Base-by-base conservation (phyloP, 2,329 filamentous ascomycete genomes). In the Neofusicoccum parvum region DNA sequence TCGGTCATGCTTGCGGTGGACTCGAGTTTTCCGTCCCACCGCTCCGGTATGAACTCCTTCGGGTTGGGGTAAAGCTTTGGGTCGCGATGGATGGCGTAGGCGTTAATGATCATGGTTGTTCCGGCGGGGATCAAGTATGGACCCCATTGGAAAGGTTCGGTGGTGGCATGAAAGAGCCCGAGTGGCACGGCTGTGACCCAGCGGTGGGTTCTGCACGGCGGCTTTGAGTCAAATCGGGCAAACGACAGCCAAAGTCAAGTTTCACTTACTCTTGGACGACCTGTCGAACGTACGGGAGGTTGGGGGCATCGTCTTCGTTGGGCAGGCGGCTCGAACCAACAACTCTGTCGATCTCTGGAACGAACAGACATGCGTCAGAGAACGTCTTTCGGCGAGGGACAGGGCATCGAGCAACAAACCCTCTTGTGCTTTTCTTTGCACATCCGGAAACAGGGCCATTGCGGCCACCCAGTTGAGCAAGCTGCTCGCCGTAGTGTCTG, bases 121-220 rank as follows among this genome's bases (percentile, higher is more conserved):
- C 75, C 76, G 41, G 77, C 78, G 71, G 81, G 80, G 39, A 83
- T 75, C 5, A 37, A 4, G 17, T 51, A 39, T 32, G 70, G n/a
- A 74, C 76, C 80, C 0, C 73, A 73, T 45, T 79, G 78, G 41
- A 46, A 64, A 27, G 75, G 64, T 15, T 78, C 67, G 11, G 72
- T 70, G 0, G 76, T 72, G 0, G 73, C 76, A 56, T 77, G 76
- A 0, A 77, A 77, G 12, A 80, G 73, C 17, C 65, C 69, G 48
- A 74, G 76, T 5, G 59, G 59, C 9, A 51, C 45, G n/a, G 12
- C 45, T 9, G 59, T 62, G 34, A 62, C 3, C 59, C 59, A 62
- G 34, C 59, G 59, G 1, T 62, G 45, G 7, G 41, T n/a, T 32
- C 45, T 62, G 17, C 3, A 20, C 1, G 10, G 17, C 36, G 3